Evolutionary conservation across 495 filamentous ascomycete genomes (phyloP).

Genomic region (Bacidia rubella): DNA sequence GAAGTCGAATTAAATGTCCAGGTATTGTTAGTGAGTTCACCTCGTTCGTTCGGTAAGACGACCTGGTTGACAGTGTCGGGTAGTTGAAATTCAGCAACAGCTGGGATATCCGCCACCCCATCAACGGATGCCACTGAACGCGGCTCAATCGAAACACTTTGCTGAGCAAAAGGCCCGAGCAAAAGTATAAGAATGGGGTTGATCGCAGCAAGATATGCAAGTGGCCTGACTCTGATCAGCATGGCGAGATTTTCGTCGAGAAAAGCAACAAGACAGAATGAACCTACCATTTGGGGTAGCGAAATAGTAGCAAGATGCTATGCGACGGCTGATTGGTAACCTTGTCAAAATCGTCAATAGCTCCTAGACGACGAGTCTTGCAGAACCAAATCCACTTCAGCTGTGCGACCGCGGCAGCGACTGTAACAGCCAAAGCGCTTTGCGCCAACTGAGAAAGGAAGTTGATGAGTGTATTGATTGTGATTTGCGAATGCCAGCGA

Average conservation of each 20-base stretch:
- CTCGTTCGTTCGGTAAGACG: not conserved
- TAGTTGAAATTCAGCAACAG: not conserved
- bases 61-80: not conserved
- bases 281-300: not conserved
- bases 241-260: not conserved
- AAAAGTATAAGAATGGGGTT: not conserved
- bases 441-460: not conserved
- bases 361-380: not conserved
- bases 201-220: not conserved
- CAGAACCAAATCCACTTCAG: not conserved
- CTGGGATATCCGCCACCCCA: not conserved
- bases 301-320: not conserved
- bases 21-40: not conserved
- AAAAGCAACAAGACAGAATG: too few relatives aligned
- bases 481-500: not conserved
- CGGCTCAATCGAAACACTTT: not conserved
- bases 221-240: not conserved
- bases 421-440: not conserved
- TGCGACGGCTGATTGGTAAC: not conserved
- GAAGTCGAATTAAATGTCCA: not conserved
- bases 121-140: not conserved
- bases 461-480: not conserved
- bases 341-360: not conserved
- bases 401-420: not conserved
- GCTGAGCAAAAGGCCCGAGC: not conserved